Conservation (phyloP, 116 monocot genomes). For the Trichopus zeylanicus region DNA sequence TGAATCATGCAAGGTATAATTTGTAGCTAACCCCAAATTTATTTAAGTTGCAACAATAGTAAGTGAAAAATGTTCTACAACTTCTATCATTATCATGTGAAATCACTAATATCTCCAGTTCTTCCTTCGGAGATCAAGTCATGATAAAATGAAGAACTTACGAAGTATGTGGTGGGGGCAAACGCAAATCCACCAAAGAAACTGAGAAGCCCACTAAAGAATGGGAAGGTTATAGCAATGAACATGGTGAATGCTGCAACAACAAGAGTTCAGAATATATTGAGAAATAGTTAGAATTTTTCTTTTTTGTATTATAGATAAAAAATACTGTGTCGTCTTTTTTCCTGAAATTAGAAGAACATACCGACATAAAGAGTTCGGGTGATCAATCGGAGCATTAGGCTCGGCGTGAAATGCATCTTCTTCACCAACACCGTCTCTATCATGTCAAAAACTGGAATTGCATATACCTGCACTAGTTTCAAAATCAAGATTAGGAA, state of each 20-base stretch:
- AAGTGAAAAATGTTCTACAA: too few species aligned
- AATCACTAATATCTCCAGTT: too few species aligned
- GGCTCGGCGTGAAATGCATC: conserved; percentile 16
- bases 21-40: too few species aligned
- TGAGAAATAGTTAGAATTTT: not conserved
- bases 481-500: not conserved
- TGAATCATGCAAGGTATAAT: too few species aligned
- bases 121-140: not conserved
- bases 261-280: not conserved
- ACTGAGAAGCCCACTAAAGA: conserved; percentile 23
- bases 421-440: conserved; percentile 40
- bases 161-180: conserved; percentile 23
- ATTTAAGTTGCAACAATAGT: too few species aligned
- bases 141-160: conserved; percentile 5
- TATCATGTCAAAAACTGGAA: conserved; percentile 50
- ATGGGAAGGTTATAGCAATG: conserved; percentile 17
- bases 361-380: conserved; percentile 39
- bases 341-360: not conserved
- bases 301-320: not conserved
- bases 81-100: too few species aligned
- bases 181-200: conserved; percentile 32
- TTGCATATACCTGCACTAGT: conserved; percentile 32
- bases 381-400: conserved; percentile 27
- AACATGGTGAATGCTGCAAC: conserved; percentile 29
- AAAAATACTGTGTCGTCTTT: not conserved